These are phyloP conservation scores for Macrolepiota fuliginosa DNA, from an alignment of 768 basidiomycete species.

Conservation along the genomic window DNA sequence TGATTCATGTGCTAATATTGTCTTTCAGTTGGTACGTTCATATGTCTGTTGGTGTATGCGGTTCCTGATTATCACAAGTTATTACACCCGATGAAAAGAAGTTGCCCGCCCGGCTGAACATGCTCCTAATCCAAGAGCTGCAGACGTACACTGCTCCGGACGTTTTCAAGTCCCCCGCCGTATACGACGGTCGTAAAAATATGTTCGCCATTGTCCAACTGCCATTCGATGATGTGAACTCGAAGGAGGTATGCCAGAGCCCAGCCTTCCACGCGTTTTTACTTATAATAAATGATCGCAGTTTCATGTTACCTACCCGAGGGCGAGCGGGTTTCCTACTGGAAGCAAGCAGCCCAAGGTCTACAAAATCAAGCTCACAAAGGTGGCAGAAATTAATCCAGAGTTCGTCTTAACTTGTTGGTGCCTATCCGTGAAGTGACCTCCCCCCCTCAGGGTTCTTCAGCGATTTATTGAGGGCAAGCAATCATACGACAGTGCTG, in stretches of 20 bases:
- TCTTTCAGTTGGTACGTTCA: constrained; percentile 25
- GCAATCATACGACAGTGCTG: constrained; percentile 63
- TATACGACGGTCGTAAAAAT: constrained; percentile 82
- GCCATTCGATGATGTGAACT: constrained; percentile 50
- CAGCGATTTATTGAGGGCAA: constrained; percentile 58
- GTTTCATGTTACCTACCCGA: constrained; percentile 61
- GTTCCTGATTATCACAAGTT: constrained; percentile 14
- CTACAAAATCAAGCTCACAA: constrained; percentile 63
- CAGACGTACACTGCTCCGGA: constrained; percentile 53
- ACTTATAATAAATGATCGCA: constrained; percentile 22
- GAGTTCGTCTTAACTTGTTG: constrained; percentile 22
- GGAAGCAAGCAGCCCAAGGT: constrained; percentile 55
- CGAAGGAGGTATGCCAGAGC: constrained; percentile 44
- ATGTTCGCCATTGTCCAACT: constrained; percentile 56
- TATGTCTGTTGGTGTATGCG: not conserved
- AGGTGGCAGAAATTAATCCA: constrained; percentile 44
- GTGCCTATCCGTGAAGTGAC: not conserved
- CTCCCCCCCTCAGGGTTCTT: constrained; percentile 43
- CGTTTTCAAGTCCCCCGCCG: constrained; percentile 63
- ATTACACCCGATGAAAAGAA: constrained; percentile 21
- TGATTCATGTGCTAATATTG: not conserved
- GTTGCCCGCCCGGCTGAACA: constrained; percentile 42
- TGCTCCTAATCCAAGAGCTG: constrained; percentile 61
- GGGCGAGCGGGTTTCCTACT: constrained; percentile 21
- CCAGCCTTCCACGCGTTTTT: not conserved